Evolutionary conservation across 306 rosid species (phyloP).

Genomic region (Neltuma alba): DNA sequence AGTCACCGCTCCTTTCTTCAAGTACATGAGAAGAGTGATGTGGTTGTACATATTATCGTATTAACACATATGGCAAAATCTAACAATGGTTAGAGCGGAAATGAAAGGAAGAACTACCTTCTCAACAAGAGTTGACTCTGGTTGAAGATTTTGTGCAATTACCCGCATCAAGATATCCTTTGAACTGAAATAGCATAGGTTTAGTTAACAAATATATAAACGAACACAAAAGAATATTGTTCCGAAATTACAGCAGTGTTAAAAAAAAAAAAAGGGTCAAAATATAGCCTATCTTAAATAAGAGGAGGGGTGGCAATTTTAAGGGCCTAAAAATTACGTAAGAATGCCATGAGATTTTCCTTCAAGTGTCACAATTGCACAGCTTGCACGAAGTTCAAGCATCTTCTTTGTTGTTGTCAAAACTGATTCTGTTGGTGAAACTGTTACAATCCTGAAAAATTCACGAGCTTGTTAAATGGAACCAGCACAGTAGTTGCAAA

Average conservation of each 20-base stretch:
- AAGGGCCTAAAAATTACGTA: constrained; percentile 63
- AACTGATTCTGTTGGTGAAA: constrained; percentile 80
- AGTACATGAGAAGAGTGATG: neutral
- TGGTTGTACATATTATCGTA: constrained; percentile 10
- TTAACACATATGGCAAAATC: constrained; percentile 29
- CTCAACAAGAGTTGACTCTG: constrained; percentile 83
- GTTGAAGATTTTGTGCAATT: constrained; percentile 78
- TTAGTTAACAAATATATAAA: constrained; percentile 14
- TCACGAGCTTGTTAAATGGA: constrained; percentile 40
- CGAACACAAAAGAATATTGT: neutral
- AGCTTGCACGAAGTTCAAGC: constrained; percentile 79
- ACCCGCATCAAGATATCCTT: constrained; percentile 97
- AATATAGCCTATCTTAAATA: neutral
- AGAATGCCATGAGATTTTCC: constrained; percentile 86
- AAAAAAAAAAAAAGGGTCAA: constrained; percentile 3
- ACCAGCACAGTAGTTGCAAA: constrained; percentile 30
- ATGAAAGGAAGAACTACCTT: constrained; percentile 60
- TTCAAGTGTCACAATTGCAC: constrained; percentile 87
- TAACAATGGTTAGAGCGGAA: constrained; percentile 23
- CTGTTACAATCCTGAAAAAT: constrained; percentile 72
- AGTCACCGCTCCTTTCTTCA: constrained; percentile 14
- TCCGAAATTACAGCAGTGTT: neutral
- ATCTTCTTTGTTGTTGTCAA: constrained; percentile 79
- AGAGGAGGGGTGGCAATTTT: constrained; percentile 8
- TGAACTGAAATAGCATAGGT: constrained; percentile 60